Conservation (phyloP, 345 rosid species). For the Balakata baccata region DNA sequence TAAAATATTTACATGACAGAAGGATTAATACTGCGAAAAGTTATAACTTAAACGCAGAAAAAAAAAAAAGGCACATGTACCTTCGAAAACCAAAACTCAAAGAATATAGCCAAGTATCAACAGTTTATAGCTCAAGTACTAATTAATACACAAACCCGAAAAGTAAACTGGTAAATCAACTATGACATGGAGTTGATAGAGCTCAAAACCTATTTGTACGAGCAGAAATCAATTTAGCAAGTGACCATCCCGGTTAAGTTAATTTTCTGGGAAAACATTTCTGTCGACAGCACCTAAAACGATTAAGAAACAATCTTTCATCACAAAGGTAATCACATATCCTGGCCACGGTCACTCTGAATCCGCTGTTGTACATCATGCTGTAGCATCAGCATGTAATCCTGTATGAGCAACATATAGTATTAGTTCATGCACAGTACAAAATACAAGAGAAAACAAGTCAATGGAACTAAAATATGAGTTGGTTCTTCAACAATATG, state of each 20-base stretch:
- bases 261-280: not conserved
- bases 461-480: not conserved
- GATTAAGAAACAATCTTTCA: not conserved
- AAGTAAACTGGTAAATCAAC: no score
- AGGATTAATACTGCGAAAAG: not conserved
- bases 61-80: no score
- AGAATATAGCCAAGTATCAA: no score
- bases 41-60: no score
- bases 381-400: conserved; percentile 56
- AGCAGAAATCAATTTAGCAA: not conserved
- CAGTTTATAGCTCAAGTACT: not conserved
- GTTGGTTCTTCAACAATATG: not conserved
- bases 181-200: no score
- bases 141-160: no score
- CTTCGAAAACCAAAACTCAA: no score
- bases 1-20: no score
- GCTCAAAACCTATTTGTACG: conserved; percentile 11
- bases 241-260: not conserved
- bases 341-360: conserved; percentile 32
- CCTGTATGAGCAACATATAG: conserved; percentile 39
- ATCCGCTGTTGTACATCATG: conserved; percentile 43
- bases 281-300: not conserved
- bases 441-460: not conserved
- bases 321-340: conserved; percentile 13
- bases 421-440: not conserved